Evolutionary conservation across 805 yeast species (phyloP).

Genomic region (Barnettozyma sp.): DNA sequence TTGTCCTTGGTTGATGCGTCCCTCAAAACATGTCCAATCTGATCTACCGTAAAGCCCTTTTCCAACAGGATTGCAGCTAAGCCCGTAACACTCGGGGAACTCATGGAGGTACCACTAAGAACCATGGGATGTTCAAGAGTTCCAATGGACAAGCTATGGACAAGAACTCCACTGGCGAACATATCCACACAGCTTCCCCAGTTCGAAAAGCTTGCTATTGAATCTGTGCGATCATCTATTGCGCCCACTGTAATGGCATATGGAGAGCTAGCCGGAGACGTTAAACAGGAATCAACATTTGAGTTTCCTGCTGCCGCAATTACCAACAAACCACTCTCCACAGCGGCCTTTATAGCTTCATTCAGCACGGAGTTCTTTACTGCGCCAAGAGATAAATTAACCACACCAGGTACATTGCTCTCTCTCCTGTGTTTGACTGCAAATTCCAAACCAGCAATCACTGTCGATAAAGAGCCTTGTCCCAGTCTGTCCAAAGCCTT

Average conservation of each 20-base stretch:
- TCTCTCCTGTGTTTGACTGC: conserved; percentile 51
- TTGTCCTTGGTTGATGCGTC: conserved; percentile 40
- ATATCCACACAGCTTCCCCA: conserved; percentile 91
- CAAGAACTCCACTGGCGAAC: conserved; percentile 73
- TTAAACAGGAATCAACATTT: conserved; percentile 66
- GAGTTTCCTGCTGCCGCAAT: conserved; percentile 88
- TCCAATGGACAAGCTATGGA: conserved; percentile 45
- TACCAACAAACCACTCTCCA: conserved; percentile 59
- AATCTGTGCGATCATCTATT: conserved; percentile 65
- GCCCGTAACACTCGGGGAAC: conserved; percentile 71
- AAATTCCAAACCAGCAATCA: conserved; percentile 59
- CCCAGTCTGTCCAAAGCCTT: conserved; percentile 68
- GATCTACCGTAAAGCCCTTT: conserved; percentile 38
- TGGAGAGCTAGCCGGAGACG: conserved; percentile 80
- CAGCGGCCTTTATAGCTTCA: conserved; percentile 70
- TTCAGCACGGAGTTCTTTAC: conserved; percentile 58
- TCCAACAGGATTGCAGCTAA: conserved; percentile 48
- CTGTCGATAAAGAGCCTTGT: conserved; percentile 60
- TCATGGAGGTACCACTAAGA: conserved; percentile 77
- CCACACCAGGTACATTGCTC: conserved; percentile 45
- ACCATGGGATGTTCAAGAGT: conserved; percentile 17
- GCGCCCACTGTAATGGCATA: conserved; percentile 83
- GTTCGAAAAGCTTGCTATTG: conserved; percentile 74
- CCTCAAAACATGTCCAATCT: conserved; percentile 37
- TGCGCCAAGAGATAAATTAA: conserved; percentile 79